Conservation (phyloP, 129 eudicot species). For the carrot (Daucus carota) region DH1_v3.0 NC_030386.2:33541501-33542000, state of each 20-base stretch:
- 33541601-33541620: not conserved
- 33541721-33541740: slow-evolving; percentile 22
- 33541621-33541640: not conserved
- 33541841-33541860: not conserved
- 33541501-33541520: not conserved
- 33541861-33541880: not conserved
- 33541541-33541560: not conserved
- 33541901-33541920: slow-evolving; percentile 32
- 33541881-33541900: not conserved
- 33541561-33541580: not conserved
- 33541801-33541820: not conserved
- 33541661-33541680: not conserved
- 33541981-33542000: slow-evolving; percentile 72
- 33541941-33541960: slow-evolving; percentile 33
- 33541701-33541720: not conserved
- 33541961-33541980: slow-evolving; percentile 43
- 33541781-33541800: slow-evolving; percentile 42
- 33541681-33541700: not conserved
- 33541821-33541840: not conserved
- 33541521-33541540: not conserved
- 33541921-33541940: slow-evolving; percentile 62
- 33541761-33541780: slow-evolving; percentile 41
- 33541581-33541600: not conserved
- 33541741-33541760: slow-evolving; percentile 27
- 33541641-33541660: not conserved